Evolutionary conservation across 106 monocot species (phyloP), one percentile per base, ranked within the genome.

Genomic region (Apostasia shenzhenica): DNA sequence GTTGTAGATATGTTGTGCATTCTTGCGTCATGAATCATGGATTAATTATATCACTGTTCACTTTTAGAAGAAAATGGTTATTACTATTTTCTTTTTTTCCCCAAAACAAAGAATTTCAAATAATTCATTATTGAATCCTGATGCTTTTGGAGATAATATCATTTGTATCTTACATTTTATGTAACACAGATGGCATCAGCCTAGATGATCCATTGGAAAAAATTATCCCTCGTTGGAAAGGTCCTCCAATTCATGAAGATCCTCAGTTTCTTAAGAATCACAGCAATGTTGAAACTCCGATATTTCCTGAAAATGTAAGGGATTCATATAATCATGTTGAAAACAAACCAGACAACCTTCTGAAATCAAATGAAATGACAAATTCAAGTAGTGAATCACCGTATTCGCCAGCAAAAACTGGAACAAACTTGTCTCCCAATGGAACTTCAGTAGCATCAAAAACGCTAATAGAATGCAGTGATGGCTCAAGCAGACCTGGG

Each of bases 191-290:
- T 88, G 92, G 92, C 48, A 83, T 92, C 70, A 83, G 92, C 70
- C 59, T 92, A 73, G 47, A 92, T 72, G 92, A 92, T 77, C 85
- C 88, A 14, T 44, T 73, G 14, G 83, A 88, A 70, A 88, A 92
- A 73, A 81, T 88, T 68, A 53, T 92, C 9, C 92, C 92, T 5
- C 79, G 83, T 41, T 92, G 92, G 92, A 92, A 85, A 79, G 85
- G 83, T 42, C 79, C 92, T 3, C 7, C 81, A 43, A 42, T 83
- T 43, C 77, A 75, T 68, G 55, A 55, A 70, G 70, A 82, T 61
- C 80, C 82, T 68, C 68, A 81, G 13, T 87, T 84, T 78, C 70
- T 87, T 42, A 67, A 69, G 14, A 80, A 78, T n/a, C 49, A 47
- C 8, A 26, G 63, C 26, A 41, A 59, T 40, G 7, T 39, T 70